These are phyloP conservation scores for Theileria annulata DNA, from an alignment of 169 alveolate species.

Conservation along the genomic window DNA sequence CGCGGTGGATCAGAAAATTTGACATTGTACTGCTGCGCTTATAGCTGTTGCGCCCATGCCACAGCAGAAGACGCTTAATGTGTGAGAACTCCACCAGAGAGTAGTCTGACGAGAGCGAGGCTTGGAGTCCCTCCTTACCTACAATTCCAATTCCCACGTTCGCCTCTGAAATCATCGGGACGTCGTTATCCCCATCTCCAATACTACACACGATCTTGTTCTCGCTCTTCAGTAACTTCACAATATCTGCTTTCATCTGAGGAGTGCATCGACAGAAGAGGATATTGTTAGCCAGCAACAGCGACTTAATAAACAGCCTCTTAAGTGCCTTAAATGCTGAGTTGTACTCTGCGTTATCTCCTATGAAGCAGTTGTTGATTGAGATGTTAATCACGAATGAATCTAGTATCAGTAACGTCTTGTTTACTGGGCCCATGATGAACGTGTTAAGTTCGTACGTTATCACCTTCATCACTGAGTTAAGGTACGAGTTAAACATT, in stretches of 20 bases:
- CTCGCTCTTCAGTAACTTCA: conserved; percentile 74
- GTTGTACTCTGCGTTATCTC: background rate
- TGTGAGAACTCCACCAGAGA: conserved; percentile 91
- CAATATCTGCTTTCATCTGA: conserved; percentile 95
- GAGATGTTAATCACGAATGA: conserved; percentile 80
- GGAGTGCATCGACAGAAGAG: conserved; percentile 99
- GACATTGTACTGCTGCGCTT: conserved; percentile 91
- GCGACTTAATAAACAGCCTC: conserved; percentile 81
- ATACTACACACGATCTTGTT: conserved; percentile 89
- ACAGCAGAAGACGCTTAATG: conserved; percentile 88
- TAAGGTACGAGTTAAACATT: background rate
- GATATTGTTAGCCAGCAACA: conserved; percentile 87
- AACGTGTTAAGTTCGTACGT: conserved; percentile 63
- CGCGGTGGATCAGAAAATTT: conserved; percentile 95
- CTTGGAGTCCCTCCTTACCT: conserved; percentile 97
- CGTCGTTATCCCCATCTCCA: conserved; percentile 99
- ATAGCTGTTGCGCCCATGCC: conserved; percentile 96
- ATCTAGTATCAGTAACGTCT: conserved; percentile 83
- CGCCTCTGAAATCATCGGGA: conserved; percentile 96
- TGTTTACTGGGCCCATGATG: conserved; percentile 66
- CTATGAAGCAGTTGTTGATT: conserved; percentile 43
- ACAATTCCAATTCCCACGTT: conserved; percentile 95
- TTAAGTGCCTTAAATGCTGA: conserved; percentile 29
- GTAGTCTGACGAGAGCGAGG: conserved; percentile 95
- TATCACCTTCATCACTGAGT: conserved; percentile 22